Evolutionary conservation across 768 basidiomycete species (phyloP).

Genomic region (Chalciporus chontae): DNA sequence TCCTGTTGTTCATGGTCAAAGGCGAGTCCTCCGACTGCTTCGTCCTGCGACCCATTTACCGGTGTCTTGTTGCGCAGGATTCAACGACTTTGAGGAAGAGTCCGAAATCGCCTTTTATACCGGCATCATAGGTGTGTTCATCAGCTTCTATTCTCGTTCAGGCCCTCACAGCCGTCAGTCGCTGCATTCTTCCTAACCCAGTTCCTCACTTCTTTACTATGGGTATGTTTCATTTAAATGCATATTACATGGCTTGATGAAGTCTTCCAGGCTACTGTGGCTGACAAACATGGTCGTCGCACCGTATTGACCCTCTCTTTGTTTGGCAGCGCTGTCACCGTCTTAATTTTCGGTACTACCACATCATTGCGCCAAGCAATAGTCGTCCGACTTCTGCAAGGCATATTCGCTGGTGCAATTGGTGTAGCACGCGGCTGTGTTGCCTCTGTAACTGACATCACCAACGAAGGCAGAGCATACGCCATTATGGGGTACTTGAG

Average conservation of each 20-base stretch:
- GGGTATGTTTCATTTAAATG: conserved; percentile 48
- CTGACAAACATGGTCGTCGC: conserved; percentile 85
- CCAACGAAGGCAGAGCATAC: conserved; percentile 93
- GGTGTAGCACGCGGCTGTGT: conserved; percentile 92
- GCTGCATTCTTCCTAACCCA: conserved; percentile 92
- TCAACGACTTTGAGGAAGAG: conserved; percentile 69
- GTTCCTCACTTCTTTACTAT: conserved; percentile 90
- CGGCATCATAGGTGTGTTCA: conserved; percentile 68
- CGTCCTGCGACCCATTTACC: conserved; percentile 13
- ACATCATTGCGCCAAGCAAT: conserved; percentile 77
- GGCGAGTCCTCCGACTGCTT: conserved; percentile 36
- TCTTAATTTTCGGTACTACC: conserved; percentile 74
- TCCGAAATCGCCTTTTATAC: conserved; percentile 88
- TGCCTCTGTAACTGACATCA: conserved; percentile 80
- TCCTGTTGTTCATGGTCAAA: conserved; percentile 94
- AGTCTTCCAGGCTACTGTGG: conserved; percentile 74
- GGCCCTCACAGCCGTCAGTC: conserved; percentile 39
- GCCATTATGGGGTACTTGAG: conserved; percentile 73
- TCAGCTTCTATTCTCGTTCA: conserved; percentile 10
- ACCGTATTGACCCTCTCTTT: conserved; percentile 82
- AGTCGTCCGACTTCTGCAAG: conserved; percentile 82
- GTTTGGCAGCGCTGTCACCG: conserved; percentile 79
- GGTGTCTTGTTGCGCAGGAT: conserved; percentile 40
- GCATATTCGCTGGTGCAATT: conserved; percentile 89
- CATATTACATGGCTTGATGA: conserved; percentile 11